Evolutionary conservation across 768 basidiomycete genomes (phyloP), one percentile per base, ranked within the genome.

Genomic region (Amanita phalloides): DNA sequence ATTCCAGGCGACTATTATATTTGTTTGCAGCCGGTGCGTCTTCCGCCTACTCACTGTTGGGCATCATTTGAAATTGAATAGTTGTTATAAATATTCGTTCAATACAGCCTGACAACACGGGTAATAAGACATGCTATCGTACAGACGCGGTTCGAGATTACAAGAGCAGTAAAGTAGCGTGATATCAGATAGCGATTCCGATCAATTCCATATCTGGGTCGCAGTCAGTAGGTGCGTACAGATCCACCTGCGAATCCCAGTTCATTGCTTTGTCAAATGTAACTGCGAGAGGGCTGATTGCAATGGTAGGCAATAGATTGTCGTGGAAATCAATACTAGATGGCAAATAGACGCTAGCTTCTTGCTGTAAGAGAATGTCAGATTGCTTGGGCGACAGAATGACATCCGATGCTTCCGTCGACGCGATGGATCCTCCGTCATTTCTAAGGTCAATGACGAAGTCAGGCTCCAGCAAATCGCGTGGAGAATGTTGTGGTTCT

Each of bases 121-220:
- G 6, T 42, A 42, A 42, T 42, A 42, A 17, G 41, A 10, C 20
- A 23, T 42, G 45, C 28, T 17, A n/a, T 46, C 10, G n/a, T 35
- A n/a, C 17, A 30, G 45, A 11, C 17, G 17, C 7, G 9, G 4
- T 23, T 28, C n/a, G 38, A 26, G 21, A 8, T 7, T 13, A 17
- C 17, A 48, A 20, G 17, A 14, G 20, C 17, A 23, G 21, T 23
- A 35, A 23, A 21, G 25, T 39, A 37, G 20, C 25, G 23, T n/a
- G 7, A 9, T 42, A 50, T 42, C 11, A 49, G 14, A 50, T 28
- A 3, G 49, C 49, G 13, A 50, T 30, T 50, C 49, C 49, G 26
- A 50, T 32, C 28, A 25, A 38, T 13, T 41, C 49, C 7, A 20
- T 9, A n/a, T 17, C 39, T 17, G 3, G 20, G 11, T n/a, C 38